Conservation (phyloP, 2,329 filamentous ascomycete species). For the Myriosclerotinia curreyana region DNA sequence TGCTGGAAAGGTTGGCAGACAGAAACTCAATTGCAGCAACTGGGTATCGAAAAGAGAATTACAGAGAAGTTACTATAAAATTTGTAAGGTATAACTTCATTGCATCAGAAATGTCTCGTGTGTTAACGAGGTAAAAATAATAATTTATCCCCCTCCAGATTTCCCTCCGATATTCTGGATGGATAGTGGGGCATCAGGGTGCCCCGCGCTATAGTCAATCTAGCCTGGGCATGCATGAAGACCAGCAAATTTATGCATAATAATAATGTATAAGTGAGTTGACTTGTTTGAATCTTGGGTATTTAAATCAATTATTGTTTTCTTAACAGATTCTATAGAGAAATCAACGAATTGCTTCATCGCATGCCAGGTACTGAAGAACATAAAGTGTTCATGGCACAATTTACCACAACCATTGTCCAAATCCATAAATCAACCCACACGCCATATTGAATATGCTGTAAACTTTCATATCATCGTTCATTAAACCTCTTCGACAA, state of each 20-base stretch:
- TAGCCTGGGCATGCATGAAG: slow-evolving; percentile 5
- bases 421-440: slow-evolving; percentile 39
- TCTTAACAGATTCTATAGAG: slow-evolving; percentile 7
- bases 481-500: slow-evolving; percentile 30
- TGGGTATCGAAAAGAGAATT: slow-evolving; percentile 1
- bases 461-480: slow-evolving; percentile 33
- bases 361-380: slow-evolving; percentile 7
- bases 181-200: slow-evolving; percentile 14
- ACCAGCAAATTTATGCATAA: background rate
- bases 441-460: slow-evolving; percentile 37
- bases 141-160: slow-evolving; percentile 10
- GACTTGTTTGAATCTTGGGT: background rate
- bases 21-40: background rate
- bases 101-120: background rate
- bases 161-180: background rate
- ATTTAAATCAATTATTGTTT: slow-evolving; percentile 4
- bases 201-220: slow-evolving; percentile 20
- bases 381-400: slow-evolving; percentile 15
- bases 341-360: slow-evolving; percentile 11
- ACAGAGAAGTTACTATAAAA: background rate
- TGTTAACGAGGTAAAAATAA: background rate
- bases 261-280: background rate
- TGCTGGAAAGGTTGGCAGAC: background rate
- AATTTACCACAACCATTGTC: slow-evolving; percentile 18
- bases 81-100: background rate